Conservation (phyloP, 2,329 filamentous ascomycete species). For the Trichoderma simmonsii region DNA sequence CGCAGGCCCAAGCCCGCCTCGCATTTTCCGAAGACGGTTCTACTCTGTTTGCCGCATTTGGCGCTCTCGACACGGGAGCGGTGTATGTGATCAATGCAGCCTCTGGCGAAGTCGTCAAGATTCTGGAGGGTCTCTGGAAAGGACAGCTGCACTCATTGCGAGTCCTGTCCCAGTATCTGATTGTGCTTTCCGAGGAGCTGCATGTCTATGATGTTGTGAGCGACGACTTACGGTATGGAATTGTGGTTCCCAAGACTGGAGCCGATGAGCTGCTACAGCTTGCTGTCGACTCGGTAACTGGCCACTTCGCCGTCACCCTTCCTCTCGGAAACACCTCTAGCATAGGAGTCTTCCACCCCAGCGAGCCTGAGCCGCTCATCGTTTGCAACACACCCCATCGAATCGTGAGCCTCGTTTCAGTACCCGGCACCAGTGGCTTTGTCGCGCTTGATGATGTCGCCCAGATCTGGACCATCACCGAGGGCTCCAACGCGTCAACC, state of each 20-base stretch:
- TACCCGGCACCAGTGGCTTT: constrained; percentile 65
- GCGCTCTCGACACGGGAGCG: constrained; percentile 53
- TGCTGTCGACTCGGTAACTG: constrained; percentile 63
- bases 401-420: constrained; percentile 65
- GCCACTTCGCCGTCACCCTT: constrained; percentile 64
- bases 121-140: constrained; percentile 64
- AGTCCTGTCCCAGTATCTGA: constrained; percentile 69
- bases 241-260: constrained; percentile 50
- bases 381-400: constrained; percentile 54
- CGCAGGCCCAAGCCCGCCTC: constrained; percentile 58
- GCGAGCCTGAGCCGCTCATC: constrained; percentile 57
- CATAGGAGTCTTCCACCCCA: constrained; percentile 65
- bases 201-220: constrained; percentile 81
- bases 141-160: constrained; percentile 64
- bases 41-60: constrained; percentile 67
- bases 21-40: constrained; percentile 83
- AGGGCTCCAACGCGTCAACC: constrained; percentile 55
- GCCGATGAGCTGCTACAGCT: constrained; percentile 57
- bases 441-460: constrained; percentile 72
- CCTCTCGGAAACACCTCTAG: constrained; percentile 47
- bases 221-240: constrained; percentile 67
- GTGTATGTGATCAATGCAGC: constrained; percentile 75
- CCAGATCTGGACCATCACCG: constrained; percentile 62
- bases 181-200: constrained; percentile 71
- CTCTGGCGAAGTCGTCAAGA: constrained; percentile 63